phyloP scores from a whole-genome alignment of 495 filamentous ascomycete species.

The Trichocladium antarcticum region DNA sequence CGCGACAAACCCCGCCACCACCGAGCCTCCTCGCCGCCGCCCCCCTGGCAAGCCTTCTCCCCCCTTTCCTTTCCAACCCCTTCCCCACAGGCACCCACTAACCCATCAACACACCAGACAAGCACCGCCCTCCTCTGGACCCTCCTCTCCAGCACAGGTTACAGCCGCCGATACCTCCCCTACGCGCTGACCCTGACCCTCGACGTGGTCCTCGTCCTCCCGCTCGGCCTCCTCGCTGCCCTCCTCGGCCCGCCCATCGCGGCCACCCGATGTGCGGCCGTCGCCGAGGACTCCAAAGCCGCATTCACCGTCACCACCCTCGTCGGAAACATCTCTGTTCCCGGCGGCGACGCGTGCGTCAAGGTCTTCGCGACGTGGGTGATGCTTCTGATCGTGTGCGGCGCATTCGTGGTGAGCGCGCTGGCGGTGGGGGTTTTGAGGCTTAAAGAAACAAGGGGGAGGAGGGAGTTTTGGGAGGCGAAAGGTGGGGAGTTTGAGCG shows the following conservation, averaged over 20 bases:
- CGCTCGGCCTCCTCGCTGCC: conserved; percentile 57
- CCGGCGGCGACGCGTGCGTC: conserved; percentile 6
- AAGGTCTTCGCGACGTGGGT: conserved; percentile 12
- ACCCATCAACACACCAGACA: conserved; percentile 37
- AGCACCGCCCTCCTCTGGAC: conserved; percentile 69
- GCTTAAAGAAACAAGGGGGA: conserved; percentile 1
- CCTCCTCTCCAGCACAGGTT: conserved; percentile 63
- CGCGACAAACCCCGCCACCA: not conserved
- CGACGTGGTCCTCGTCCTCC: conserved; percentile 59
- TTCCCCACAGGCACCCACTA: not conserved
- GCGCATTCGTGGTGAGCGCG: conserved; percentile 6
- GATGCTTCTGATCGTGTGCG: conserved; percentile 3
- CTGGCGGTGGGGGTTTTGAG: conserved; percentile 3
- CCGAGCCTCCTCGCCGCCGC: not conserved
- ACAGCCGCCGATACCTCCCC: conserved; percentile 61
- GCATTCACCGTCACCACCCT: too few relatives aligned
- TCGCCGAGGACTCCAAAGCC: not conserved
- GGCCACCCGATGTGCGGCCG: not conserved
- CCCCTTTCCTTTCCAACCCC: not conserved
- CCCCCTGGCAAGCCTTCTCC: conserved; percentile 5
- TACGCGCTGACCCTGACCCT: conserved; percentile 53
- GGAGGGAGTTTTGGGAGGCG: not conserved
- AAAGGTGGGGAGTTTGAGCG: not conserved
- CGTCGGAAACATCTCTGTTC: too few relatives aligned
- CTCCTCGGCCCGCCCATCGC: conserved; percentile 60